Conservation (phyloP, 495 filamentous ascomycete genomes). For the Saxophila tyrrhenica region DNA sequence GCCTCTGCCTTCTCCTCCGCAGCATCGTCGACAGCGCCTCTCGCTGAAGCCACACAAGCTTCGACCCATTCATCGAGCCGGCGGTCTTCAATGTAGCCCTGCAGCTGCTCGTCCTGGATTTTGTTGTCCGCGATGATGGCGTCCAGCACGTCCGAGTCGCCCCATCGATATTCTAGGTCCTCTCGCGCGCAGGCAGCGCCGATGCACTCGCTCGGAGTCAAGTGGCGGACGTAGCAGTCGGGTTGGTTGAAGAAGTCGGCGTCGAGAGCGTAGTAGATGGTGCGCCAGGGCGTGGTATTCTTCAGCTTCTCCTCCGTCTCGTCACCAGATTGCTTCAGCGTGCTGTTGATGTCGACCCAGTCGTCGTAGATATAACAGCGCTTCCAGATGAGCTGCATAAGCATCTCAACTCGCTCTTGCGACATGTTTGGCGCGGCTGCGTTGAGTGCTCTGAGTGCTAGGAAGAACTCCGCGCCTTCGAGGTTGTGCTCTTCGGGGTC, state of each 20-base stretch:
- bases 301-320: constrained; percentile 34
- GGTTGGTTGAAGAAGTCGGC: constrained; percentile 1
- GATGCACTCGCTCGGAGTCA: constrained; percentile 22
- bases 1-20: constrained; percentile 11
- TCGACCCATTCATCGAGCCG: constrained; percentile 29
- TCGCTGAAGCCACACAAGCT: constrained; percentile 6
- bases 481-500: constrained; percentile 21
- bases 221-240: constrained; percentile 12
- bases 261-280: constrained; percentile 39
- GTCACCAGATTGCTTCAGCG: constrained; percentile 37
- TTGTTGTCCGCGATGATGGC: constrained; percentile 27
- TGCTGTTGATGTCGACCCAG: constrained; percentile 52
- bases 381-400: constrained; percentile 70
- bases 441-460: constrained; percentile 55
- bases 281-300: constrained; percentile 40
- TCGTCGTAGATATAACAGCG: constrained; percentile 68
- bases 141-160: constrained; percentile 21
- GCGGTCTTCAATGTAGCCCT: constrained; percentile 18
- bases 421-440: constrained; percentile 36
- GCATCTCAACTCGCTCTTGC: constrained; percentile 40
- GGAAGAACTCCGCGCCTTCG: constrained; percentile 43
- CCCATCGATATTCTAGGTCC: constrained; percentile 23
- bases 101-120: constrained; percentile 27
- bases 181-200: constrained; percentile 21
- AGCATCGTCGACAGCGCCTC: constrained; percentile 6